phyloP scores from a whole-genome alignment of 495 filamentous ascomycete species.

The Neurospora sp. region DNA sequence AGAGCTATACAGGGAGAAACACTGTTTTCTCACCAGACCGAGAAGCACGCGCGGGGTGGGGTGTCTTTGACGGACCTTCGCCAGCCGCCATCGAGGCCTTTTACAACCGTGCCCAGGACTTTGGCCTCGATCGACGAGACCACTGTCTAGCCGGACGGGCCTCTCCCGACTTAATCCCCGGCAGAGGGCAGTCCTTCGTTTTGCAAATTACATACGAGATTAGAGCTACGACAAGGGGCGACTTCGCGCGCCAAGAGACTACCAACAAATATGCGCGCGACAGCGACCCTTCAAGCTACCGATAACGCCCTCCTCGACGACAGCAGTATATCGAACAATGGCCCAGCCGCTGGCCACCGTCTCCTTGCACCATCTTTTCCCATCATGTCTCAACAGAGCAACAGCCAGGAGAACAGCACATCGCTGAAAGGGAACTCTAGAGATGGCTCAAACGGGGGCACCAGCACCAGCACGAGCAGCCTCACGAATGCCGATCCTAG shows the following conservation, averaged over 20 bases:
- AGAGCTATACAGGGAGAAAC: neutral
- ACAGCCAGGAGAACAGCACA: slow-evolving; percentile 16
- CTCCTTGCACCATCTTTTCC: slow-evolving; percentile 21
- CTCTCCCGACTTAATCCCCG: neutral
- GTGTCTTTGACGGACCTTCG: slow-evolving; percentile 51
- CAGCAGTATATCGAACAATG: slow-evolving; percentile 26
- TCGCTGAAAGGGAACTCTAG: neutral
- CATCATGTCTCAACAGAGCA: slow-evolving; percentile 37
- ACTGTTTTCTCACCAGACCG: neutral
- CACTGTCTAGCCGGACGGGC: slow-evolving; percentile 32
- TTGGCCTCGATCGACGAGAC: slow-evolving; percentile 32
- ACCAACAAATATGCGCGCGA: neutral
- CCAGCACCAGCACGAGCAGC: slow-evolving; percentile 2
- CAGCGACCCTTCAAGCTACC: neutral
- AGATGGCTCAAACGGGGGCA: neutral
- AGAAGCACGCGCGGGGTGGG: slow-evolving; percentile 6
- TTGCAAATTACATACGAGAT: neutral
- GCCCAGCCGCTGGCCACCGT: slow-evolving; percentile 15
- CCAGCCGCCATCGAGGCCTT: slow-evolving; percentile 42
- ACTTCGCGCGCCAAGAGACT: neutral
- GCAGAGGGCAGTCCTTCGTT: neutral
- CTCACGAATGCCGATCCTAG: neutral
- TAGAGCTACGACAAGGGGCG: neutral
- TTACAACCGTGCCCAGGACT: slow-evolving; percentile 52
- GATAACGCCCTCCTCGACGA: slow-evolving; percentile 22